Evolutionary conservation across 805 yeast species (phyloP), one percentile per base, ranked within the genome.

Genomic region (Hanseniaspora hatyaiensis): DNA sequence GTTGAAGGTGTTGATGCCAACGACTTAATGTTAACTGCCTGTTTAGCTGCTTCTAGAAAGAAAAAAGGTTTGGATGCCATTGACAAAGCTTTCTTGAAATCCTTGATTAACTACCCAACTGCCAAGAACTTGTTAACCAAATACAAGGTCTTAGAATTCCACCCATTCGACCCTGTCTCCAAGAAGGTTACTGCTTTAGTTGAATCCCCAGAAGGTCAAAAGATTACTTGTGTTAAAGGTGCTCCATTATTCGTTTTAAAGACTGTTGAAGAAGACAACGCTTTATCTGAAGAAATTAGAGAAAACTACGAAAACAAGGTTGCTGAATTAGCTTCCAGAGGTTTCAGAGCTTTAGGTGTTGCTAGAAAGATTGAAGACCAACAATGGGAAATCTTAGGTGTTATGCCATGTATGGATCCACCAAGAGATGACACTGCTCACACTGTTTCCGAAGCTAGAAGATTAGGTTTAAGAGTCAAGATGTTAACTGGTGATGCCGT

Each of bases 401-500:
- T 87, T 68, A 86, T 87, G 95, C 96, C 96, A 70, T 86, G 95
- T 74, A 82, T 84, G 88, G 96, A 87, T 72, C 96, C 96, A 64
- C 96, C 96, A 72, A 83, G 96, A 79, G 94, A 87, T 72, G 96
- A 87, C 71, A 87, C 96, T 74, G 95, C 94, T 62, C 78, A 79
- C 64, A 87, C 96, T 66, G 92, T 87, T 66, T 68, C 74, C 69
- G 96, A 87, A 73, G 96, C 96, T 60, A 80, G 82, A 73, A 64
- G 72, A 58, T 78, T 87, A 64, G 96, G 96, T 78, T 77, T 87
- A 65, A 80, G 92, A 72, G 92, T 87, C 61, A 87, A 87, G 82
- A 87, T 87, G 96, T 80, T 87, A 69, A 87, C 96, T 72, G 96
- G 96, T 80, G 96, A 87, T 74, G 96, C 96, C 69, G 95, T 87